Evolutionary conservation across 108 stramenopile genomes (phyloP).

Genomic region (Tribonema minus): DNA sequence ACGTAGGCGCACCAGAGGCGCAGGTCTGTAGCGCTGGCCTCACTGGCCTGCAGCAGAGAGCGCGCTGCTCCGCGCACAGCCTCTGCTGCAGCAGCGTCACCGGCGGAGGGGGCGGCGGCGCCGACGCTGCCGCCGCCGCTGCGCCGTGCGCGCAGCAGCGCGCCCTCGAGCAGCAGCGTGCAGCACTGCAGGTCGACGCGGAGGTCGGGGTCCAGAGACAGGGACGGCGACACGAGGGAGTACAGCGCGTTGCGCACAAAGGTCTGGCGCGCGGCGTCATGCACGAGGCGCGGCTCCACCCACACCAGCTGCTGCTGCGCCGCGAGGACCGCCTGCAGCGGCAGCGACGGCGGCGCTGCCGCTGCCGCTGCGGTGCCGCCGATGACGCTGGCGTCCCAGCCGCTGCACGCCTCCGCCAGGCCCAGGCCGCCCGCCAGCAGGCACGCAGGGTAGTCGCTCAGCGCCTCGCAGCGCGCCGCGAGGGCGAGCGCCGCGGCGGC

Average conservation of each 20-base stretch:
- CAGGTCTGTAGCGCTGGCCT: slow-evolving; percentile 33
- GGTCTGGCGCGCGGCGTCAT: slow-evolving; percentile 3
- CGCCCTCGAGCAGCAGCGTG: slow-evolving; percentile 23
- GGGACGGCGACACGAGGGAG: slow-evolving; percentile 7
- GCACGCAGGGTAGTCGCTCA: too few species aligned
- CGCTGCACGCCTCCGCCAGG: too few species aligned
- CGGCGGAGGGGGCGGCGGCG: neutral
- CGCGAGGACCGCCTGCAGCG: too few species aligned
- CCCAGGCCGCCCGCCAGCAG: too few species aligned
- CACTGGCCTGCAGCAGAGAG: slow-evolving; percentile 18
- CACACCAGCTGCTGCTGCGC: too few species aligned
- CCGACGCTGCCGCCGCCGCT: neutral
- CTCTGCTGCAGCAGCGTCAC: neutral
- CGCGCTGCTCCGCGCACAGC: neutral
- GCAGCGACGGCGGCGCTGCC: too few species aligned
- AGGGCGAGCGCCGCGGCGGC: too few species aligned
- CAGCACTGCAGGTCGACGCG: slow-evolving; percentile 22
- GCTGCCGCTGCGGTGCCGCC: too few species aligned
- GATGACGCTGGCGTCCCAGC: too few species aligned
- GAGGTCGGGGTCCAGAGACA: neutral
- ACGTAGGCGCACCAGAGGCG: slow-evolving; percentile 38
- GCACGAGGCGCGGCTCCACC: too few species aligned
- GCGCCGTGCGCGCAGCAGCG: neutral
- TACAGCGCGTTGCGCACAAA: slow-evolving; percentile 27
- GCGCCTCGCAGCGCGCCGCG: too few species aligned